Evolutionary conservation across 768 basidiomycete species (phyloP).

Genomic region (Suillus clintonianus): DNA sequence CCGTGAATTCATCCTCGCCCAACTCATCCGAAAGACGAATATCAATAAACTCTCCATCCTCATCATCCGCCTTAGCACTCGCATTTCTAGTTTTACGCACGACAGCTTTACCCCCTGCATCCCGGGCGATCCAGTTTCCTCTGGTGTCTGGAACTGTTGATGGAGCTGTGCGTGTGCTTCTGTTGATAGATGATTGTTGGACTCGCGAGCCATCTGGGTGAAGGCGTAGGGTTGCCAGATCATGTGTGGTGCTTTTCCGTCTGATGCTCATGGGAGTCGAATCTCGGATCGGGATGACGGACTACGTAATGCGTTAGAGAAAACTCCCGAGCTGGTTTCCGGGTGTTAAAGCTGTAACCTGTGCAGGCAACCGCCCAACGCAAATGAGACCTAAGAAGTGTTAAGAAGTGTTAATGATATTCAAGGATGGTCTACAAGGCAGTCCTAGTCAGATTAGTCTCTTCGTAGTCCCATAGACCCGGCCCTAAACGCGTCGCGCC

Average conservation of each 20-base stretch:
- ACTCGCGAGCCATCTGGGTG: slow-evolving; percentile 68
- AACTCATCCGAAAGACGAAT: slow-evolving; percentile 17
- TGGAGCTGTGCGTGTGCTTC: slow-evolving; percentile 34
- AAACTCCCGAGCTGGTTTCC: background rate
- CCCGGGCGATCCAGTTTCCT: slow-evolving; percentile 67
- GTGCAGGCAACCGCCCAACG: background rate
- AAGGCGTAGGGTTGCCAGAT: slow-evolving; percentile 63
- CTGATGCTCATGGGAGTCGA: slow-evolving; percentile 30
- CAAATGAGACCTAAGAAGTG: too few species aligned
- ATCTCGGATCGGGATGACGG: background rate
- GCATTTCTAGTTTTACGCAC: slow-evolving; percentile 39
- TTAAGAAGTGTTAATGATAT: background rate
- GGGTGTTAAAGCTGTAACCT: background rate
- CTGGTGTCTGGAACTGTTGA: slow-evolving; percentile 45
- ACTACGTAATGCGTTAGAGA: slow-evolving; percentile 1
- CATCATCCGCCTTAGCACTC: slow-evolving; percentile 20
- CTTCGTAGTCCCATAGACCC: background rate
- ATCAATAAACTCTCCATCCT: slow-evolving; percentile 24
- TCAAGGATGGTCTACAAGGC: background rate
- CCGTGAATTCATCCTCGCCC: slow-evolving; percentile 15
- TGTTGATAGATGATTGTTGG: slow-evolving; percentile 41
- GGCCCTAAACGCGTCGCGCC: slow-evolving; percentile 19
- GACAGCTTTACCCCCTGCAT: slow-evolving; percentile 56
- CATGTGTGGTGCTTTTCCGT: slow-evolving; percentile 58
- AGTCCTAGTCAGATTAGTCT: background rate